Base-by-base conservation (phyloP, 2,329 filamentous ascomycete genomes). In the Microascus cirrosus region DNA sequence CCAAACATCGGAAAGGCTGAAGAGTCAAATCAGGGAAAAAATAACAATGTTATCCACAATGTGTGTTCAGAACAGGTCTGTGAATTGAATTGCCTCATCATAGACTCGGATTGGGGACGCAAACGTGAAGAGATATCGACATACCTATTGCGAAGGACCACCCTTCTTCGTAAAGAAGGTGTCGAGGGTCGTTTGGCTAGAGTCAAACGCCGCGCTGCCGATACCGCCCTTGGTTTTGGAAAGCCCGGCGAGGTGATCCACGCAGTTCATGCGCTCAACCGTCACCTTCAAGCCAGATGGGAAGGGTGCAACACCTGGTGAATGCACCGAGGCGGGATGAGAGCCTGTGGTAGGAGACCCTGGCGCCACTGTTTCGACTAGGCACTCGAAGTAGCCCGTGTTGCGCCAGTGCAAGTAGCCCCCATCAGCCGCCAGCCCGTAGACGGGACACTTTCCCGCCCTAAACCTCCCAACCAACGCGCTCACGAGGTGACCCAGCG, bases 221-320 rank as follows among this genome's bases (percentile, higher is more conserved):
- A 96, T 87, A 3, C 91, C 91, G 34, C 90, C 89, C 25, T 86
- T 77, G 10, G 90, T 93, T 70, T 90, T 87, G 68, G 86, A 92
- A 59, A 96, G 74, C 32, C 85, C 83, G 52, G 75, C 71, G 2
- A 96, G 79, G 70, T 96, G 92, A 3, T 82, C 79, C 60, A 81
- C 79, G 61, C 80, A 81, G 67, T 96, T 93, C 61, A 90, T 77
- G 5, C 74, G 74, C 53, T 81, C 69, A 32, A 95, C 77, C 28
- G 61, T 66, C 58, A 79, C 60, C 28, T 61, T 63, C 32, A 53
- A 8, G 22, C 32, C 54, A 53, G 58, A 24, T 32, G 48, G 50
- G 24, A 48, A 24, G 18, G 34, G 28, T 3, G 22, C 35, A 1
- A 39, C 7, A 2, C 34, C 13, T 13, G 48, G 28, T 12, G 25